These are phyloP conservation scores for Diospyros lotus DNA, from an alignment of 148 eudicot genomes.

Conservation along the genomic window DNA sequence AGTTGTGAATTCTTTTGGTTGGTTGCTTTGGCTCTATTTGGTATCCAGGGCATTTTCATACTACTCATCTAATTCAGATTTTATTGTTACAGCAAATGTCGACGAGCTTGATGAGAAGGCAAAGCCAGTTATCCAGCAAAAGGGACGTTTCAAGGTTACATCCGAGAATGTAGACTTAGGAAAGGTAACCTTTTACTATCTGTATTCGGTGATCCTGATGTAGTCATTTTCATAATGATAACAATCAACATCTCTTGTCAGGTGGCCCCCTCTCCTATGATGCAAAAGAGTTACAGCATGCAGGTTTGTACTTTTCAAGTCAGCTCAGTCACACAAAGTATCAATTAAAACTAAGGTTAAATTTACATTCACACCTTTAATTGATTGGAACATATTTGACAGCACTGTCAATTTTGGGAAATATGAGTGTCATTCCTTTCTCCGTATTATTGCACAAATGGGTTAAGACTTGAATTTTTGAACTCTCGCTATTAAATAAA, in stretches of 20 bases:
- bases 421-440: no score
- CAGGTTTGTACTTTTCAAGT: conserved; percentile 43
- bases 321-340: neutral
- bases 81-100: conserved; percentile 31
- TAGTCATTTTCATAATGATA: neutral
- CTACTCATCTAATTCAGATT: neutral
- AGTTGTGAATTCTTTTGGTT: neutral
- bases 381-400: no score
- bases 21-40: neutral
- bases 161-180: conserved; percentile 75
- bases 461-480: no score
- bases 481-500: no score
- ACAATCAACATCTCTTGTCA: conserved; percentile 15
- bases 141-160: conserved; percentile 84
- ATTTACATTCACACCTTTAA: no score
- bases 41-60: neutral
- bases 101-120: conserved; percentile 68
- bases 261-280: conserved; percentile 33
- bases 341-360: no score
- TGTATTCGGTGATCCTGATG: neutral
- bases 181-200: conserved; percentile 42
- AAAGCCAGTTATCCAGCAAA: conserved; percentile 69
- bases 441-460: no score
- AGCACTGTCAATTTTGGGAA: no score
- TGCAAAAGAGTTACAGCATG: conserved; percentile 71